Evolutionary conservation across 2,329 filamentous ascomycete genomes (phyloP).

Genomic region (Didymella arachidicola): DNA sequence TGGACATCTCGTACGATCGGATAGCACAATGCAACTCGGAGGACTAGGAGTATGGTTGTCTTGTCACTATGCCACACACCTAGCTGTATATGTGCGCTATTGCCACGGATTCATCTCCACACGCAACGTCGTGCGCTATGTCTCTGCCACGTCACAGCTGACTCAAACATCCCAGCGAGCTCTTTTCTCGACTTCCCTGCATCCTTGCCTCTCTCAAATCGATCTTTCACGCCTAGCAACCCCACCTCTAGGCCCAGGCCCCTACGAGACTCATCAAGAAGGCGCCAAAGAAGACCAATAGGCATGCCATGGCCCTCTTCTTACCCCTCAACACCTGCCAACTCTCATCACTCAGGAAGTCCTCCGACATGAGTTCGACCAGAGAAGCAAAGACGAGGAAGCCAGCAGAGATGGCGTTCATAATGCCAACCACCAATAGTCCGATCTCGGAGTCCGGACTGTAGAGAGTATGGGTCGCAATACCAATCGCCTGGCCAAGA

Average conservation of each 20-base stretch:
- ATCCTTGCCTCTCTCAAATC: background rate
- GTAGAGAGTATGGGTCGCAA: conserved; percentile 79
- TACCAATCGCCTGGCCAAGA: conserved; percentile 81
- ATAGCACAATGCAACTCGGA: background rate
- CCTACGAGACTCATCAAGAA: conserved; percentile 75
- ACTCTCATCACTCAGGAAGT: conserved; percentile 80
- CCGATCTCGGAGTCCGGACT: conserved; percentile 79
- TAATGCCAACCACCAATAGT: conserved; percentile 82
- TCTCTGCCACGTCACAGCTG: background rate
- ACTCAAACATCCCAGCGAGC: background rate
- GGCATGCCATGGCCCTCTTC: conserved; percentile 68
- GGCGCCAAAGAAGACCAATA: conserved; percentile 70
- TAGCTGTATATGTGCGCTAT: background rate
- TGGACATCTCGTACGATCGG: background rate
- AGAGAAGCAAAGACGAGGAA: conserved; percentile 82
- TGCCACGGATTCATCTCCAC: background rate
- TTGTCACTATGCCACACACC: background rate
- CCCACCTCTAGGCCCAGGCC: conserved; percentile 67
- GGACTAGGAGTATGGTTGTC: background rate
- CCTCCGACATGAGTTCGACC: conserved; percentile 84
- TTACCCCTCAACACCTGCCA: conserved; percentile 71
- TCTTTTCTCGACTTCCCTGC: background rate
- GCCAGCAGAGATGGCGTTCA: conserved; percentile 85
- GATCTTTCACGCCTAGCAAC: background rate
- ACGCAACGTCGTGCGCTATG: background rate